phyloP scores from a whole-genome alignment of 2,329 filamentous ascomycete genomes.

The Xylariaceae sp. region DNA sequence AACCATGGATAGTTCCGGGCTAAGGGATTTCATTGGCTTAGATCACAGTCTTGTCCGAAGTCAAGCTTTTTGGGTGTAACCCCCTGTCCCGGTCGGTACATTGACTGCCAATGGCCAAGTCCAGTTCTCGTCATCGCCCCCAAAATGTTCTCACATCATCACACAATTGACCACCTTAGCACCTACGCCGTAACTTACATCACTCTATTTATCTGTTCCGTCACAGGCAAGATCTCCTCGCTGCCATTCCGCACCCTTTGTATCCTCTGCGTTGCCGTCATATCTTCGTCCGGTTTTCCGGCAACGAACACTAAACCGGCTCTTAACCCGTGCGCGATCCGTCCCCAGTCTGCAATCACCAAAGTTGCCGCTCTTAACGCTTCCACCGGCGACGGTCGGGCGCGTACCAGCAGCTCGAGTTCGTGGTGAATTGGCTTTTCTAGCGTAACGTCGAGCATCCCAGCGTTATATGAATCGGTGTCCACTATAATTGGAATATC shows the following conservation, averaged over 20 bases:
- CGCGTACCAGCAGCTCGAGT: constrained; percentile 32
- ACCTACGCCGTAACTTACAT: constrained; percentile 10
- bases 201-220: constrained; percentile 6
- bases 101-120: no score
- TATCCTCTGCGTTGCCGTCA: constrained; percentile 31
- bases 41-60: not conserved
- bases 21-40: not conserved
- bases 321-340: constrained; percentile 27
- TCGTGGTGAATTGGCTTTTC: constrained; percentile 32
- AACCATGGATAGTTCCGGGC: not conserved
- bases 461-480: constrained; percentile 30
- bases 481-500: constrained; percentile 38
- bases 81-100: no score
- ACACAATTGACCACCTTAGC: not conserved
- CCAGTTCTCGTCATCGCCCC: not conserved
- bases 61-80: not conserved
- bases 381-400: constrained; percentile 28
- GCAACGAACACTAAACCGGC: constrained; percentile 38
- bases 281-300: constrained; percentile 35
- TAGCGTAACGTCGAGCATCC: constrained; percentile 10
- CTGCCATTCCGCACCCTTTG: constrained; percentile 34
- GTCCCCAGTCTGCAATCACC: constrained; percentile 30
- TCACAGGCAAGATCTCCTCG: constrained; percentile 22
- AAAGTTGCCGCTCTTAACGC: constrained; percentile 30
- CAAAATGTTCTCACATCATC: not conserved